A percentile compares a stretch with the other conserved stretches of the same genome.
These are phyloP conservation scores for Bidens hawaiensis DNA, from an alignment of 140 eudicot genomes.

Conservation along the genomic window DNA sequence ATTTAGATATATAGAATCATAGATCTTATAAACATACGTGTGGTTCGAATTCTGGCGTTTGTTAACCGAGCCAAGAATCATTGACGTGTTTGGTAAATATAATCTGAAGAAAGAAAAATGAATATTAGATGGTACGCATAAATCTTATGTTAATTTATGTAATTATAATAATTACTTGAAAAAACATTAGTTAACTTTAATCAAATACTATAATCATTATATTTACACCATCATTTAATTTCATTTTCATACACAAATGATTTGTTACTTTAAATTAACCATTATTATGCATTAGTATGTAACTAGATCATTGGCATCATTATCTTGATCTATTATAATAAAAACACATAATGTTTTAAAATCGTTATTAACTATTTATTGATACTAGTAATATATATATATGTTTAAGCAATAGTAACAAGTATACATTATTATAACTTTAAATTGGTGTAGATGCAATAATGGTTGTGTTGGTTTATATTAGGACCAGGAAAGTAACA, in stretches of 20 bases:
- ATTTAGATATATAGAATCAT: too few species aligned
- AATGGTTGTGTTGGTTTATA: slow-evolving; percentile 21
- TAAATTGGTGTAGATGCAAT: slow-evolving; percentile 24
- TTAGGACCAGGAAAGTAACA: slow-evolving; percentile 37
- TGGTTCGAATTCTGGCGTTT: too few species aligned
- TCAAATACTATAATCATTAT: slow-evolving; percentile 20
- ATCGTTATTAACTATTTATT: slow-evolving; percentile 18
- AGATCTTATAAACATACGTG: too few species aligned
- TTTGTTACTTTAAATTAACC: slow-evolving; percentile 12
- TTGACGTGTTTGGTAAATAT: too few species aligned
- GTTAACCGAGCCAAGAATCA: too few species aligned
- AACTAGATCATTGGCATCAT: background rate
- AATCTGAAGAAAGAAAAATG: too few species aligned
- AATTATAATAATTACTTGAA: background rate
- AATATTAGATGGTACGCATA: background rate
- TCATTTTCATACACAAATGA: slow-evolving; percentile 10
- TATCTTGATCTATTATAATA: slow-evolving; percentile 6
- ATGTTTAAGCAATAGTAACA: background rate
- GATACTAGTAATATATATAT: slow-evolving; percentile 16
- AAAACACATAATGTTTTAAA: background rate
- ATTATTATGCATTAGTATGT: slow-evolving; percentile 5
- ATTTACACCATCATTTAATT: slow-evolving; percentile 2
- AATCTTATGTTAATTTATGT: background rate
- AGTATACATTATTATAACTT: slow-evolving; percentile 11
- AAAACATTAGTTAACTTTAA: slow-evolving; percentile 1